phyloP scores from a whole-genome alignment of 495 filamentous ascomycete genomes.

The Daldinia concentrica region DNA sequence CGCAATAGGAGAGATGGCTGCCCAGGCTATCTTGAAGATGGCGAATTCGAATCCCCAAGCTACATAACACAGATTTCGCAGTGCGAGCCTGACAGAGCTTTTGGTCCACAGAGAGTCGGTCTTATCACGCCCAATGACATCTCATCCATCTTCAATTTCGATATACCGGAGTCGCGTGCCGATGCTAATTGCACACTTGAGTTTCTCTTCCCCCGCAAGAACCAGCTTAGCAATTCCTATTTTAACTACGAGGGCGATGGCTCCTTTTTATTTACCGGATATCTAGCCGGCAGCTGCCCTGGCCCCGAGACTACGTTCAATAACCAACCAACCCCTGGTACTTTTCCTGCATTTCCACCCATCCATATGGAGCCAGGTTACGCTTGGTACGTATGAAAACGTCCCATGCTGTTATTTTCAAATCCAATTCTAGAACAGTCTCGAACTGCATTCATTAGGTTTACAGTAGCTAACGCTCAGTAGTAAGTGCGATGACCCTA shows the following conservation, averaged over 20 bases:
- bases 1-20: slow-evolving; percentile 30
- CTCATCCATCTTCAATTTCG: slow-evolving; percentile 43
- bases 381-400: slow-evolving; percentile 13
- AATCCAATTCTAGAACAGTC: no score
- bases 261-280: slow-evolving; percentile 41
- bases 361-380: slow-evolving; percentile 46
- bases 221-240: slow-evolving; percentile 31
- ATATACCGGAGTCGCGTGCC: slow-evolving; percentile 36
- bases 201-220: slow-evolving; percentile 40
- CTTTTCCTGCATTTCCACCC: slow-evolving; percentile 35
- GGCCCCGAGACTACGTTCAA: slow-evolving; percentile 38
- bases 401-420: no score
- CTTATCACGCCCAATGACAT: slow-evolving; percentile 43
- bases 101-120: slow-evolving; percentile 26
- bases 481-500: no score
- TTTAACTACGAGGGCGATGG: slow-evolving; percentile 37
- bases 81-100: slow-evolving; percentile 28
- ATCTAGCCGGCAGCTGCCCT: slow-evolving; percentile 39
- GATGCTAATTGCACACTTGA: slow-evolving; percentile 45
- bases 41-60: slow-evolving; percentile 38
- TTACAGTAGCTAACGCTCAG: no score
- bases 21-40: slow-evolving; percentile 37
- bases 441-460: no score
- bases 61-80: slow-evolving; percentile 41
- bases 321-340: slow-evolving; percentile 31